Percentiles rank a stretch among this genome's conserved stretches.
phyloP scores from a whole-genome alignment of 805 yeast species.

The Isabelozyma rhagii region DNA sequence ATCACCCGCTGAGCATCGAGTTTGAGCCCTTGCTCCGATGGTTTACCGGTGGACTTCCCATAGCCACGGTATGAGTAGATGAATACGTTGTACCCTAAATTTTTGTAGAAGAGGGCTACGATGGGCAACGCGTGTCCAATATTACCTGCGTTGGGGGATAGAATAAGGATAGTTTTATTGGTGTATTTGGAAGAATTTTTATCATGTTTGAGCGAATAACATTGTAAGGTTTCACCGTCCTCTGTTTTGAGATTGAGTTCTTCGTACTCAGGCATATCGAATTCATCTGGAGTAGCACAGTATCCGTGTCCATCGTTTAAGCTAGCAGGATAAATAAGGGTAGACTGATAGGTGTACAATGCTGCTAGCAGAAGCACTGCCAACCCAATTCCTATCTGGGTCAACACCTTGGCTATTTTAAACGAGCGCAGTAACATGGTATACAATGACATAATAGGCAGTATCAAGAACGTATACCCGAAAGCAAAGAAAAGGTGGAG shows the following conservation, averaged over 20 bases:
- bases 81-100: slow-evolving; percentile 71
- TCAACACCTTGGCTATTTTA: slow-evolving; percentile 21
- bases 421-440: slow-evolving; percentile 10
- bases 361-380: slow-evolving; percentile 47
- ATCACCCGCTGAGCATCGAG: slow-evolving; percentile 74
- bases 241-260: slow-evolving; percentile 56
- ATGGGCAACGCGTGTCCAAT: slow-evolving; percentile 88
- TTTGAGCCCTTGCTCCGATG: slow-evolving; percentile 78
- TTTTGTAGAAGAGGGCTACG: slow-evolving; percentile 61
- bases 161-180: slow-evolving; percentile 68
- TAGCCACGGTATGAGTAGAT: slow-evolving; percentile 90
- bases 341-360: slow-evolving; percentile 59
- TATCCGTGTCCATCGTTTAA: slow-evolving; percentile 68
- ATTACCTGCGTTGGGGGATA: slow-evolving; percentile 95
- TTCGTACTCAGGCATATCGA: slow-evolving; percentile 59
- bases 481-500: no score
- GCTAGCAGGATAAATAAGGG: slow-evolving; percentile 78
- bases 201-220: slow-evolving; percentile 59
- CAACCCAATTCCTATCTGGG: slow-evolving; percentile 41
- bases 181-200: slow-evolving; percentile 32
- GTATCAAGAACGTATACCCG: neutral
- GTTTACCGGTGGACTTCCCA: slow-evolving; percentile 73
- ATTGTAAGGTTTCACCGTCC: slow-evolving; percentile 68
- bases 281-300: slow-evolving; percentile 77
- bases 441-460: slow-evolving; percentile 2